These are phyloP conservation scores for Fusarium musae DNA, from an alignment of 2,329 filamentous ascomycete genomes.

Conservation along the genomic window DNA sequence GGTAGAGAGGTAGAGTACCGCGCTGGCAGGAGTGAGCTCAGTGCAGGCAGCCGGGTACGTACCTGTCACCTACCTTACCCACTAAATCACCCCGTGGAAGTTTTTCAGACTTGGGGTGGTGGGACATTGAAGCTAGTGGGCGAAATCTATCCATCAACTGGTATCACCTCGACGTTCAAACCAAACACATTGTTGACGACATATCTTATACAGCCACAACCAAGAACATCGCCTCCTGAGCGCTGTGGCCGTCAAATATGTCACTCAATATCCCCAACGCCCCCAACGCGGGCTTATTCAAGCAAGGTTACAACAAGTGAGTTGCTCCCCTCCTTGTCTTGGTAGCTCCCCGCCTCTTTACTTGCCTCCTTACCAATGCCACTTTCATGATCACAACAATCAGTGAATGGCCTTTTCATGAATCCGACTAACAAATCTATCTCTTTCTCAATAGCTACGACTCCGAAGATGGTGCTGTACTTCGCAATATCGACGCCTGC, in stretches of 20 bases:
- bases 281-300: conserved; percentile 93
- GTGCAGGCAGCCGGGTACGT: conserved; percentile 38
- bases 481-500: conserved; percentile 99
- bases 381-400: not conserved
- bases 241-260: conserved; percentile 65
- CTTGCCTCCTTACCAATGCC: conserved; percentile 19
- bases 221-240: conserved; percentile 19
- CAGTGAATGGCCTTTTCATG: not conserved
- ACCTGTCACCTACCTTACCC: conserved; percentile 36
- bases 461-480: conserved; percentile 96
- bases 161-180: conserved; percentile 38
- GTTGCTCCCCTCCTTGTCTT: conserved; percentile 47
- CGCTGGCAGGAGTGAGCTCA: not conserved
- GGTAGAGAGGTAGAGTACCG: not conserved
- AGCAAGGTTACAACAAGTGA: conserved; percentile 95
- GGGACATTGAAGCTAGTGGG: conserved; percentile 41
- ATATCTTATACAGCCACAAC: conserved; percentile 35
- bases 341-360: conserved; percentile 44
- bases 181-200: conserved; percentile 27
- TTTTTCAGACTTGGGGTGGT: conserved; percentile 40
- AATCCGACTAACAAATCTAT: not conserved
- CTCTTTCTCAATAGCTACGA: conserved; percentile 77
- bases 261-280: conserved; percentile 96
- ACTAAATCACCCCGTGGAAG: conserved; percentile 42
- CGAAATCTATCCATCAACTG: conserved; percentile 36